These are phyloP conservation scores for Ophiostoma quercus DNA, from an alignment of 2,329 filamentous ascomycete species.

Conservation along the genomic window DNA sequence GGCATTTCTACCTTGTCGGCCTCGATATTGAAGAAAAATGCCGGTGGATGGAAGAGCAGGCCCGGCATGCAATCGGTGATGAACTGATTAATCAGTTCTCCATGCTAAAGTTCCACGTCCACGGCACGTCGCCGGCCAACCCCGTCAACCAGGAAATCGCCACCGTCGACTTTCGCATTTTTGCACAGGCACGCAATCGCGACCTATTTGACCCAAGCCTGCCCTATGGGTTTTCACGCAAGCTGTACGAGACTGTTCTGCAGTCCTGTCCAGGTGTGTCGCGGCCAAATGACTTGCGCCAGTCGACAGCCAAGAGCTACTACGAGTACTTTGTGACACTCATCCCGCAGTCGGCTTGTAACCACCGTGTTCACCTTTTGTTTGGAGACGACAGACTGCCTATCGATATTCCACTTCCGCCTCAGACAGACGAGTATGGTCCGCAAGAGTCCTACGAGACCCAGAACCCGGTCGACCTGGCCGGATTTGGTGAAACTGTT, in stretches of 20 bases:
- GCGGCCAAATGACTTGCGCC: slow-evolving; percentile 24
- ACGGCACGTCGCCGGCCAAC: neutral
- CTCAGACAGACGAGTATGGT: neutral
- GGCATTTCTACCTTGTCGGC: neutral
- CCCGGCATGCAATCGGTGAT: neutral
- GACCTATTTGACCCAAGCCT: slow-evolving; percentile 22
- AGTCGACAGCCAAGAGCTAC: neutral
- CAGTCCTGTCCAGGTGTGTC: slow-evolving; percentile 25
- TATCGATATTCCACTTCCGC: neutral
- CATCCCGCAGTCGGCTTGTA: neutral
- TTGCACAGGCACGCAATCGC: neutral
- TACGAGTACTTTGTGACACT: neutral
- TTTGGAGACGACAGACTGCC: neutral
- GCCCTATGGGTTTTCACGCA: slow-evolving; percentile 23
- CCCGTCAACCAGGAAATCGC: neutral
- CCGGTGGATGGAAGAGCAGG: neutral
- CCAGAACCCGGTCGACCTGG: neutral
- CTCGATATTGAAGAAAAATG: neutral
- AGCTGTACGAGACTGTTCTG: slow-evolving; percentile 25
- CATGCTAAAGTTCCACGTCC: neutral
- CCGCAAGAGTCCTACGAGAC: neutral
- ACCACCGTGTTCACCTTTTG: neutral
- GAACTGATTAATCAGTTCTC: neutral
- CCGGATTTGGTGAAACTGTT: neutral
- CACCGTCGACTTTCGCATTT: neutral